Evolutionary conservation across 1,284 basidiomycete species (phyloP).

Genomic region (Fomes fomentarius): DNA sequence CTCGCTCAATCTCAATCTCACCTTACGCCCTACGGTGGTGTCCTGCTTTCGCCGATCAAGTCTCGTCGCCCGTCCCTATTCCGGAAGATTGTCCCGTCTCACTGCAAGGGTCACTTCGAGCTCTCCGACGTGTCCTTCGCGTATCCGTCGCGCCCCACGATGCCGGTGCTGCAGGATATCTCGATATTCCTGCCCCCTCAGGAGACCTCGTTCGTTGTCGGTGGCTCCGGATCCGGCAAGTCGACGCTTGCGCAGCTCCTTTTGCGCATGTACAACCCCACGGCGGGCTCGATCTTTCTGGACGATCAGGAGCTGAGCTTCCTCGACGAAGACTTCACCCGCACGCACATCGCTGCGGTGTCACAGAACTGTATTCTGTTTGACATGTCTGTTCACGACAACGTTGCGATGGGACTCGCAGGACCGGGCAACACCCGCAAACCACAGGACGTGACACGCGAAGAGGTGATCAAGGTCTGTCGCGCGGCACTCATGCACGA

Average conservation of each 20-base stretch:
- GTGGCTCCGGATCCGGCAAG: conserved; percentile 91
- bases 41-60: conserved; percentile 23
- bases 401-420: conserved; percentile 81
- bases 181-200: conserved; percentile 79
- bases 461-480: conserved; percentile 83
- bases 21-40: conserved; percentile 14
- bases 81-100: conserved; percentile 60
- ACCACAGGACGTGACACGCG: conserved; percentile 55
- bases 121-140: conserved; percentile 81
- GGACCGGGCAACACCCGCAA: conserved; percentile 47
- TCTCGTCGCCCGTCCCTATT: conserved; percentile 41
- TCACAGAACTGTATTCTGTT: conserved; percentile 81
- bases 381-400: conserved; percentile 86
- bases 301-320: conserved; percentile 83
- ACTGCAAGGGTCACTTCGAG: conserved; percentile 78
- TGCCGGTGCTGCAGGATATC: conserved; percentile 64
- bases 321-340: conserved; percentile 78
- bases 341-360: conserved; percentile 78
- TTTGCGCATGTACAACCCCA: conserved; percentile 76
- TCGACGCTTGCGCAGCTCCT: conserved; percentile 89
- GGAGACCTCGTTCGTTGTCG: conserved; percentile 93
- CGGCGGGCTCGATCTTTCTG: conserved; percentile 66
- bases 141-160: conserved; percentile 81
- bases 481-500: conserved; percentile 88
- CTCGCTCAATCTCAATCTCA: conserved; percentile 50